phyloP scores from a whole-genome alignment of 305 asterid species.

The Plantago lanceolata region DNA sequence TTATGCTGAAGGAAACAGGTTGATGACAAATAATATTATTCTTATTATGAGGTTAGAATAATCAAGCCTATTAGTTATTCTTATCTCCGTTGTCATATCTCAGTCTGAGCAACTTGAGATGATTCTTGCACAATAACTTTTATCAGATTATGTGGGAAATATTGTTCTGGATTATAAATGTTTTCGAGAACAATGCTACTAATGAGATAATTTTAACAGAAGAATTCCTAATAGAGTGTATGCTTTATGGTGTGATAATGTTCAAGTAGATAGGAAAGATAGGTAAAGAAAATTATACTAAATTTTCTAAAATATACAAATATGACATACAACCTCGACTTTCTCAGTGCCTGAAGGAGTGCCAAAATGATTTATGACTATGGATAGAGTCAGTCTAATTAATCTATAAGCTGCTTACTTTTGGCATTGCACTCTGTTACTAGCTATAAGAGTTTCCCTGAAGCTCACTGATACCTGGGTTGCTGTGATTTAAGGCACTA shows the following conservation, averaged over 20 bases:
- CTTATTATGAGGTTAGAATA: too few species aligned
- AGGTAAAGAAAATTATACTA: neutral
- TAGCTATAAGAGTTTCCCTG: neutral
- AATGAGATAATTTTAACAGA: neutral
- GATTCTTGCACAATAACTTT: too few species aligned
- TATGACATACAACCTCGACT: neutral
- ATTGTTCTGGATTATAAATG: neutral
- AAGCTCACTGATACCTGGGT: neutral
- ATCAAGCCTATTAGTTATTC: neutral
- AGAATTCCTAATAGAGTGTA: neutral
- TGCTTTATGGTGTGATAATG: neutral
- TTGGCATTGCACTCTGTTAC: neutral
- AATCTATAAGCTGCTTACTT: neutral
- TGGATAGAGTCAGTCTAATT: neutral
- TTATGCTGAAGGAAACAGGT: neutral
- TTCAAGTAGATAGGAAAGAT: neutral
- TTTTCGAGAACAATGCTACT: too few species aligned
- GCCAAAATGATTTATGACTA: neutral
- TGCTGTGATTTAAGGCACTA: neutral
- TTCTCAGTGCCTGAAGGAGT: neutral
- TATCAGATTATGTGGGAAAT: neutral
- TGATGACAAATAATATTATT: neutral
- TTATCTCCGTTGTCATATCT: neutral
- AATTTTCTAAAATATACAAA: neutral
- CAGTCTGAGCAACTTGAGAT: too few species aligned